A percentile compares a stretch with the other conserved stretches of the same genome.
These are phyloP conservation scores for Cucurbita moschata DNA, from an alignment of 306 rosid species.

Conservation along the genomic window DNA sequence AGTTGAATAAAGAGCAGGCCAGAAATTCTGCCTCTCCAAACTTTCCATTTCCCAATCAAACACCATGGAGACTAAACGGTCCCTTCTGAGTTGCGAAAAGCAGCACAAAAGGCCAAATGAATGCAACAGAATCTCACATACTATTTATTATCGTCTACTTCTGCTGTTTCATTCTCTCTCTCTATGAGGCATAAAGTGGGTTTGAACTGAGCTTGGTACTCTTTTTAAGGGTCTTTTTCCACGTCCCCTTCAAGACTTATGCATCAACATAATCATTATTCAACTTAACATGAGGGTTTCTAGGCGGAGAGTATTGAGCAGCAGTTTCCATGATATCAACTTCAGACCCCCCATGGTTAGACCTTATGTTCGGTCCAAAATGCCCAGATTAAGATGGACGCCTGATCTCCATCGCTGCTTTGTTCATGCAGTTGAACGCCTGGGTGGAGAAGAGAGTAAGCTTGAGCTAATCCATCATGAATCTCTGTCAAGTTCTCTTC, in stretches of 20 bases:
- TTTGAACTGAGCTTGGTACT: background rate
- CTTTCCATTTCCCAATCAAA: constrained; percentile 53
- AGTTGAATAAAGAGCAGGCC: constrained; percentile 33
- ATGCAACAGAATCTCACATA: constrained; percentile 30
- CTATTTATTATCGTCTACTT: constrained; percentile 26
- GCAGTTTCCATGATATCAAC: constrained; percentile 13
- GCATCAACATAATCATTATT: constrained; percentile 5
- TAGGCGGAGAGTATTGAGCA: background rate
- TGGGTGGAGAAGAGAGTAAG: constrained; percentile 80
- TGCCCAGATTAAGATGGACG: constrained; percentile 84
- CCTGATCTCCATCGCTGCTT: constrained; percentile 72
- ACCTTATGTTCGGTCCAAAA: constrained; percentile 50
- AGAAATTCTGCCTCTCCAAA: constrained; percentile 31
- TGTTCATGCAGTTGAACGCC: constrained; percentile 70
- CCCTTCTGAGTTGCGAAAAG: constrained; percentile 32
- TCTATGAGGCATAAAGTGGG: constrained; percentile 2
- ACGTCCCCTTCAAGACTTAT: constrained; percentile 5
- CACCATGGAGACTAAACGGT: constrained; percentile 44
- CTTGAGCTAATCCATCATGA: background rate
- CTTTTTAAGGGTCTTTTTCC: constrained; percentile 17
- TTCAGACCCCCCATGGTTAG: constrained; percentile 28
- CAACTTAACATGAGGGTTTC: background rate
- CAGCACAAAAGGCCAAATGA: constrained; percentile 47
- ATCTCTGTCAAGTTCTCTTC: background rate
- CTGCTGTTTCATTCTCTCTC: constrained; percentile 7